Evolutionary conservation across 208 protist genomes (phyloP), one percentile per base, ranked within the genome.

Genomic region (Kentomonas sorsogonicus): DNA sequence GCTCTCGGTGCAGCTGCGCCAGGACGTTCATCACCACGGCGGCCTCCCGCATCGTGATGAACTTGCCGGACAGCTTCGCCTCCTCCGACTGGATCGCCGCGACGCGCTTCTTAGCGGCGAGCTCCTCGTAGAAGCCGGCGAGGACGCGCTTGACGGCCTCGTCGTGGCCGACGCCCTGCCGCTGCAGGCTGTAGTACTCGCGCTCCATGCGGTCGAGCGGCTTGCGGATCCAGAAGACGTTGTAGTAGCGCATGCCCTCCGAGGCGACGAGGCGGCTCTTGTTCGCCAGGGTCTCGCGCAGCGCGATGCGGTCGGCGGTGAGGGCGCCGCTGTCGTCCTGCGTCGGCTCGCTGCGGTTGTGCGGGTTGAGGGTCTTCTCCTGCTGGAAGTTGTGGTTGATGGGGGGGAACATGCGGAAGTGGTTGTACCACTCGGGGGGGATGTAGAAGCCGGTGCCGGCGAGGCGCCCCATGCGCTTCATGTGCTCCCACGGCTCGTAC

Each of bases 401-500:
- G 18, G 89, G 89, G 23, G 89, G 89, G 60, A 95, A 95, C 85
- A 95, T 92, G 59, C 89, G 80, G 52, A 95, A 95, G 79, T 95
- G 89, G 36, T 81, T 88, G 77, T 95, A 95, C 89, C 89, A 95
- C 63, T 91, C 85, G 2, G 89, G 89, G 0, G 89, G 89, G 48
- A 95, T 93, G 77, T 95, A 95, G 68, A 95, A 95, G 51, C 89
- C 89, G 22, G 85, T 95, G 62, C 89, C 89, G 0, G 69, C 89
- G 0, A 95, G 68, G 3, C 83, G 73, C 23, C 80, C 85, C 89
- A 95, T 95, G 20, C 83, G 85, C 69, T 80, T 82, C 76, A 95
- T 86, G 64, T 89, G 83, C 63, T 81, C 81, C 83, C 86, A 93
- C n/a, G 89, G 83, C 72, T 95, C 89, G 51, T 95, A 93, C 65